Percentiles rank a stretch among this genome's conserved stretches.
These are phyloP conservation scores for Carallia brachiata DNA, from an alignment of 345 rosid genomes.

Conservation along the genomic window DNA sequence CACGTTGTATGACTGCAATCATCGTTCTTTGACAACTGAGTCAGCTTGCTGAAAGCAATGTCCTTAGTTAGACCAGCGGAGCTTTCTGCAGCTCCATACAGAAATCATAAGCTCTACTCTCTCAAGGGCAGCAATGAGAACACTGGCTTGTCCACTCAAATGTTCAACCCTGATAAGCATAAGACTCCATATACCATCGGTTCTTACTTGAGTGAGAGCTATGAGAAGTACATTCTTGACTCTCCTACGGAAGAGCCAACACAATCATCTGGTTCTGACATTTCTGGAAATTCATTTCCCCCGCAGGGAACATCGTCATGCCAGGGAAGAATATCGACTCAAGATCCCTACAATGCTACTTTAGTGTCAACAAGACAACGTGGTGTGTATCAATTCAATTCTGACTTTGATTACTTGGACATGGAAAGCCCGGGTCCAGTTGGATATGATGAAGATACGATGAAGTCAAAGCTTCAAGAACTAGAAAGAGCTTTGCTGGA, in stretches of 20 bases:
- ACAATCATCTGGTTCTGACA: slow-evolving; percentile 50
- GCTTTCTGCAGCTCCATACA: slow-evolving; percentile 47
- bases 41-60: slow-evolving; percentile 37
- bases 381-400: slow-evolving; percentile 36
- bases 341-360: slow-evolving; percentile 37
- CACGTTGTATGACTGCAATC: slow-evolving; percentile 9
- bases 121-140: slow-evolving; percentile 42
- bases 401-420: slow-evolving; percentile 42
- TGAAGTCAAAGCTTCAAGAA: slow-evolving; percentile 80
- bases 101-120: slow-evolving; percentile 54
- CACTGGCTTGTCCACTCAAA: slow-evolving; percentile 44
- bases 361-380: slow-evolving; percentile 23
- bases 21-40: slow-evolving; percentile 17
- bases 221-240: slow-evolving; percentile 75
- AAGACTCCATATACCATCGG: slow-evolving; percentile 50
- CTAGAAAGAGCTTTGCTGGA: slow-evolving; percentile 79
- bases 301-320: slow-evolving; percentile 40
- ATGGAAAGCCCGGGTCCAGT: slow-evolving; percentile 44
- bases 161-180: slow-evolving; percentile 48
- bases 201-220: slow-evolving; percentile 64
- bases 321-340: slow-evolving; percentile 41
- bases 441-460: slow-evolving; percentile 51
- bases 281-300: slow-evolving; percentile 52
- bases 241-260: slow-evolving; percentile 62
- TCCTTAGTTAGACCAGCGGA: slow-evolving; percentile 67